Base-by-base conservation (phyloP, 2,329 filamentous ascomycete genomes). In the Aureobasidium sp. region DNA sequence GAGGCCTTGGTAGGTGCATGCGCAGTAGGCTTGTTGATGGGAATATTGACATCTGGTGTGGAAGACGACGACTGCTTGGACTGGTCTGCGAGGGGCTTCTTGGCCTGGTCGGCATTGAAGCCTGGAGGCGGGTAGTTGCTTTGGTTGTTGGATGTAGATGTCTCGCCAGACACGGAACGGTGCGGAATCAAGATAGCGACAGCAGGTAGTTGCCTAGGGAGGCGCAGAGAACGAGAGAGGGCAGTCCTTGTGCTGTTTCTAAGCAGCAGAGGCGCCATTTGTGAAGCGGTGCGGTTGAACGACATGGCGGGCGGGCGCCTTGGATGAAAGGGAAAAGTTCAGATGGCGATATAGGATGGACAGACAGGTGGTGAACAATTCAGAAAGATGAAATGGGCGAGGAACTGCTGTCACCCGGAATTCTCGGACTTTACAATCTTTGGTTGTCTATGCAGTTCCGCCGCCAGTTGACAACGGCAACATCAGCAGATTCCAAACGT, bases 81-180 rank as follows among this genome's bases (percentile, higher is more conserved):
- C 37, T 66, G 65, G 63, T 68, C 47, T 62, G 87, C 84, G 52
- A 94, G 79, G 14, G 91, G 89, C 73, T 91, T 93, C 83, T 91
- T 93, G 68, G 92, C 92, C 78, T 91, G 82, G 71, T 93, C 87
- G n/a, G 89, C 80, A 72, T 94, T 92, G 80, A 96, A 97, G 31
- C 92, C 92, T 15, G 91, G 92, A 62, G 92, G 92, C 48, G 91
- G 92, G 53, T 84, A 86, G 61, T 82, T 79, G 57, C 63, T 61
- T 57, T 82, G 78, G 44, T 72, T 72, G 22, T 79, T 76, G 42
- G 79, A 76, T 20, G 79, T 80, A 15, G 79, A 78, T 14, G 82
- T 80, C 65, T 87, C 83, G 51, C 85, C 87, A 31, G 82, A 77
- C 65, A 83, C 78, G 39, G 62, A 62, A 62, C 81, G 76, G 29